phyloP scores from a whole-genome alignment of 2,329 filamentous ascomycete genomes.

The Phialemoniopsis sp. region DNA sequence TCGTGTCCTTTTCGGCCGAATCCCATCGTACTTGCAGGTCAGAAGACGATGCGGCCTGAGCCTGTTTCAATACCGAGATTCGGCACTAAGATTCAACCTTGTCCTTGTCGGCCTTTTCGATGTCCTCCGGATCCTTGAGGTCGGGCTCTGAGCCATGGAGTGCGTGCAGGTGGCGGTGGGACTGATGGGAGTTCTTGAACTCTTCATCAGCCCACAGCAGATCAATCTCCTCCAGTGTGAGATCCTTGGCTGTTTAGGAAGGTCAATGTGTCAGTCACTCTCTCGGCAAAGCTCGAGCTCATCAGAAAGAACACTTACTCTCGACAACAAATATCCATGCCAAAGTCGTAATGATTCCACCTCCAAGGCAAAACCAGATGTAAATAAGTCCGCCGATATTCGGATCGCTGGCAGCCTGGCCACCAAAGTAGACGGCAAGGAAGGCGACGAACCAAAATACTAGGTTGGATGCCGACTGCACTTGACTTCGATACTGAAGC shows the following conservation, averaged over 20 bases:
- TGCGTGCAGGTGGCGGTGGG: too few species aligned
- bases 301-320: neutral
- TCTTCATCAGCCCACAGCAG: conserved; percentile 1
- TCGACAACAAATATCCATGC: neutral
- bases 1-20: too few species aligned
- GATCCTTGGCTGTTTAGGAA: neutral
- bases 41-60: too few species aligned
- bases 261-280: too few species aligned
- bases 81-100: too few species aligned
- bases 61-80: too few species aligned
- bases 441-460: conserved; percentile 1
- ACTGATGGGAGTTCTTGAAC: neutral
- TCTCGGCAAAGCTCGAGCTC: too few species aligned
- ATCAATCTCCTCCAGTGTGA: conserved; percentile 1
- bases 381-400: neutral
- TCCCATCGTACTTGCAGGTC: too few species aligned
- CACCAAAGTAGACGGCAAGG: conserved; percentile 1
- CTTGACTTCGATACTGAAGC: conserved; percentile 1
- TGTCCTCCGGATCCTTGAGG: too few species aligned
- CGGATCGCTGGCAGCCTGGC: conserved; percentile 1
- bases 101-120: too few species aligned
- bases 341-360: neutral
- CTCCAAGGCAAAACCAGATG: conserved; percentile 1
- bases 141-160: too few species aligned
- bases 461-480: neutral